Evolutionary conservation across 192 early-diverging fungal species (phyloP).

Genomic region (Backusella mclennaniae): DNA sequence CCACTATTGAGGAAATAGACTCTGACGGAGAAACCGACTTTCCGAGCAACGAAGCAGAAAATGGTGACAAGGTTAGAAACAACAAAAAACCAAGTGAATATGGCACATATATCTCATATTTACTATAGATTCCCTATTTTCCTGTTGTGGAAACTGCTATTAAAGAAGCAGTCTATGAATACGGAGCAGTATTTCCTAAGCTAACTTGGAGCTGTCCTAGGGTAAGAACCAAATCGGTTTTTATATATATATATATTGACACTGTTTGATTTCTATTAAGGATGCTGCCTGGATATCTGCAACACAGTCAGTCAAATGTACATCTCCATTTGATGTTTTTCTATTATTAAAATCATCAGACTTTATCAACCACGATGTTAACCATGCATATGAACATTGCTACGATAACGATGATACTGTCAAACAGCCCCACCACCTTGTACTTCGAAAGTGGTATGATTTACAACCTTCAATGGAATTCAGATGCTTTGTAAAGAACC

Average conservation of each 20-base stretch:
- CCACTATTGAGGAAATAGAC: slow-evolving; percentile 31
- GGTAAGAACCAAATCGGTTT: slow-evolving; percentile 32
- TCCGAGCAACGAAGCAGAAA: slow-evolving; percentile 31
- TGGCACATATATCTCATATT: neutral
- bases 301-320: slow-evolving; percentile 79
- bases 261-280: slow-evolving; percentile 14
- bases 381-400: slow-evolving; percentile 74
- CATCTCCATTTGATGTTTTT: slow-evolving; percentile 74
- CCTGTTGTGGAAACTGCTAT: neutral
- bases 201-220: slow-evolving; percentile 95
- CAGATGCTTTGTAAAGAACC: slow-evolving; percentile 85
- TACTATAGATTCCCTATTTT: neutral
- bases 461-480: slow-evolving; percentile 93
- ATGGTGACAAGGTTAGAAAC: slow-evolving; percentile 1
- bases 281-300: slow-evolving; percentile 92
- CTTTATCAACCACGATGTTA: slow-evolving; percentile 84
- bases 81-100: neutral
- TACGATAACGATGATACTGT: slow-evolving; percentile 21
- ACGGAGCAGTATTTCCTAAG: slow-evolving; percentile 56
- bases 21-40: slow-evolving; percentile 32
- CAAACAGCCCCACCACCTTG: slow-evolving; percentile 59
- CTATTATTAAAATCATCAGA: slow-evolving; percentile 91
- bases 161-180: neutral
- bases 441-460: slow-evolving; percentile 90
- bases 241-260: neutral